Base-by-base conservation (phyloP, 2,329 filamentous ascomycete genomes). In the Chaetomium sp. region DNA sequence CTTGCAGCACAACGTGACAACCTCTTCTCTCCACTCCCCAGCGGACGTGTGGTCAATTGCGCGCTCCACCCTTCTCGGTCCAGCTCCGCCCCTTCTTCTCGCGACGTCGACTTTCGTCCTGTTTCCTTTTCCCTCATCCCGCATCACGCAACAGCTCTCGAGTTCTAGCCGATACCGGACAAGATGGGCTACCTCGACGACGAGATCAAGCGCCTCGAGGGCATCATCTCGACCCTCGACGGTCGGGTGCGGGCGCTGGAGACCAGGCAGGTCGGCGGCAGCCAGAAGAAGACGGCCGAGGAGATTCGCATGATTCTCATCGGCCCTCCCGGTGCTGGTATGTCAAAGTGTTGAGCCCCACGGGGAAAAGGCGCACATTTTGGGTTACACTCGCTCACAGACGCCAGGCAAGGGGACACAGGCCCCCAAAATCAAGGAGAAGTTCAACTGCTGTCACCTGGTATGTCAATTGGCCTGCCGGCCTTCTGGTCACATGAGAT, bases 351-450 rank as follows among this genome's bases (percentile, higher is more conserved):
- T 41, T 53, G 43, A 14, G 10, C 35, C 37, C 2, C 19, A 40
- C 33, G 35, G 47, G 36, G 40, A 41, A 12, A 27, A 40, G 37
- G 12, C 47, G 57, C 56, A 61, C 49, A 60, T 27, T 27, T 27
- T 27, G 2, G 19, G 19, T 27, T 48, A 50, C 40, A 14, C 9
- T 48, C 49, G 33, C 43, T 56, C 51, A 52, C 62, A 56, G 54
- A 43, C 36, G 53, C 59, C 69, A 97, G 94, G 94, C 78, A 99
- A 99, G 84, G 94, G 94, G 75, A 99, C 94, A 43, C 94, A 99
- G 76, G 94, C 94, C 57, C 94, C 94, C 63, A 92, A 88, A 75
- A 94, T 99, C 77, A 96, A 96, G 83, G 92, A 97, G 71, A 95
- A 89, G 79, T 99, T 91, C 78, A 90, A 86, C 72, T 91, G 91